Conservation (phyloP, 106 monocot species). For the Dendrobium huoshanense region DNA sequence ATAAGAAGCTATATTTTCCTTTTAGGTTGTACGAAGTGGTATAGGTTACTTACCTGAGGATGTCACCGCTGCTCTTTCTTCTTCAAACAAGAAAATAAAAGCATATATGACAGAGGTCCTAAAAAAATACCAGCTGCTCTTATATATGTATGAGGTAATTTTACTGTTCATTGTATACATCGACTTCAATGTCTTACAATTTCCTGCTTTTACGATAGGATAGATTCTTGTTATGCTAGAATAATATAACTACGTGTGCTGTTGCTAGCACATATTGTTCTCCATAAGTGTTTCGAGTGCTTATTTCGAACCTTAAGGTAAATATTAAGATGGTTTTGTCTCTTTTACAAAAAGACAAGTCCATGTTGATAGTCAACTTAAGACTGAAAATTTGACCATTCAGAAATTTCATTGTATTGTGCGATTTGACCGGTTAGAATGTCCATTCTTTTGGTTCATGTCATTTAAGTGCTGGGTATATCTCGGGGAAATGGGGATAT, state of each 20-base stretch:
- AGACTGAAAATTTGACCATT: no score
- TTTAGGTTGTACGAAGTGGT: slow-evolving; percentile 63
- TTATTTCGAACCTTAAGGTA: not conserved
- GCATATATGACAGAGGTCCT: slow-evolving; percentile 58
- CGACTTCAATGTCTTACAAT: not conserved
- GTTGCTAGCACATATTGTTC: not conserved
- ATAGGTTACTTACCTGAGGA: slow-evolving; percentile 70
- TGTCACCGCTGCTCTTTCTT: slow-evolving; percentile 60
- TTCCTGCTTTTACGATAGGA: not conserved
- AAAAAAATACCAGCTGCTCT: slow-evolving; percentile 73
- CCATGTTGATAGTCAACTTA: no score
- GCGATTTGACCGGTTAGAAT: no score
- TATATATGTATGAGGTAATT: slow-evolving; percentile 83
- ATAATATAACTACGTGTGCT: not conserved
- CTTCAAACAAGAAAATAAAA: slow-evolving; percentile 37
- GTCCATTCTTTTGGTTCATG: no score
- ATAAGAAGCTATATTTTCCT: not conserved
- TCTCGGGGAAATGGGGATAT: no score
- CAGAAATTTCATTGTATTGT: no score
- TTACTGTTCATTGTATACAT: not conserved
- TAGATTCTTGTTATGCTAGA: not conserved
- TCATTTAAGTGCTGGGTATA: no score
- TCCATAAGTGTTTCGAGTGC: not conserved
- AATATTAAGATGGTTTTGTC: no score
- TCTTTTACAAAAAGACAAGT: no score